Percentiles rank a stretch among this genome's conserved stretches.
Conservation (phyloP, 1,284 basidiomycete genomes). For the Agaricales sp. region DNA sequence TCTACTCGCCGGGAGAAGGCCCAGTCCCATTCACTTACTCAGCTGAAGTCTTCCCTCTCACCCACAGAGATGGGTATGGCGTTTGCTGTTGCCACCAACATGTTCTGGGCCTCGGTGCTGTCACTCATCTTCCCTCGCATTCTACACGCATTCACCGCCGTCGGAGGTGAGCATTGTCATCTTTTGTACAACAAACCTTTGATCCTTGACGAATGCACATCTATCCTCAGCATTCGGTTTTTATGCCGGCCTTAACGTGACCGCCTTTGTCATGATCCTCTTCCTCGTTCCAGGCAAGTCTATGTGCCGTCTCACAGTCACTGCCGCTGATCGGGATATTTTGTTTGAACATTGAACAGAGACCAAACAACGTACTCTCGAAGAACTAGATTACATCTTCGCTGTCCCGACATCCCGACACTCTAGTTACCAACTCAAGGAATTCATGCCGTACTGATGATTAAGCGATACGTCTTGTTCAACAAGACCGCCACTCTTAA, state of each 20-base stretch:
- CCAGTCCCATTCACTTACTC: conserved; percentile 63
- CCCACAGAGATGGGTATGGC: conserved; percentile 45
- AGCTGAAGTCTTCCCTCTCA: conserved; percentile 55
- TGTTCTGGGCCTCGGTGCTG: conserved; percentile 45
- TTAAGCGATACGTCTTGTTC: conserved; percentile 46
- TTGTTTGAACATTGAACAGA: conserved; percentile 23
- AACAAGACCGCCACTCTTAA: conserved; percentile 28
- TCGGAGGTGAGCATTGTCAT: conserved; percentile 20
- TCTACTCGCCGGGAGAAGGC: conserved; percentile 58
- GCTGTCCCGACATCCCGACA: conserved; percentile 50
- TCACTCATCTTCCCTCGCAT: conserved; percentile 53
- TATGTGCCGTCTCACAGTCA: conserved; percentile 16
- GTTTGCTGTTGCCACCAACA: conserved; percentile 42
- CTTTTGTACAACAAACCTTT: not conserved
- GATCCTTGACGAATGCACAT: not conserved
- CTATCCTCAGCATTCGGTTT: conserved; percentile 39
- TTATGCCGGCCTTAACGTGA: conserved; percentile 42
- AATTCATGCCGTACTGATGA: conserved; percentile 50
- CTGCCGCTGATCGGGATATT: not conserved
- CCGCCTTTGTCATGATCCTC: conserved; percentile 44
- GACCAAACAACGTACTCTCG: conserved; percentile 62
- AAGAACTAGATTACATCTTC: conserved; percentile 50
- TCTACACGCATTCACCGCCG: conserved; percentile 29
- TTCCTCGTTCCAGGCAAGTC: conserved; percentile 40
- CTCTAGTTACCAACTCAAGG: conserved; percentile 40